Evolutionary conservation across 2,329 filamentous ascomycete species (phyloP).

Genomic region (Colletotrichum trifolii): DNA sequence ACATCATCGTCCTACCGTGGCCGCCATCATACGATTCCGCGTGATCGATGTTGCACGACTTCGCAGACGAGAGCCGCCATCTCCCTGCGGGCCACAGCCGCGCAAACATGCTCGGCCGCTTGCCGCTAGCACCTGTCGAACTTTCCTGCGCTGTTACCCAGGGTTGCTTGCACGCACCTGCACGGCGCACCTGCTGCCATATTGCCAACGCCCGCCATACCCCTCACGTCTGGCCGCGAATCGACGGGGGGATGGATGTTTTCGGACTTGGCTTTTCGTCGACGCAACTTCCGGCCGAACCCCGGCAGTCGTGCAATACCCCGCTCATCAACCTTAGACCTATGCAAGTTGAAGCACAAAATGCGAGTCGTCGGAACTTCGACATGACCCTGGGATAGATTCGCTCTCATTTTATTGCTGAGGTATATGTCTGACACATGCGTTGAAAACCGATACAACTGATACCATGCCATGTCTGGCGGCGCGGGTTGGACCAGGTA

Average conservation of each 20-base stretch:
- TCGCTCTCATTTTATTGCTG: not conserved
- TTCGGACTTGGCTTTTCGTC: constrained; percentile 10
- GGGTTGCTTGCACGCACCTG: constrained; percentile 22
- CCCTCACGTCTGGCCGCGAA: constrained; percentile 30
- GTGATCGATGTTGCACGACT: constrained; percentile 20
- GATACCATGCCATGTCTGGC: no score
- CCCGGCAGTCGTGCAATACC: constrained; percentile 8
- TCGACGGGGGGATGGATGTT: constrained; percentile 25
- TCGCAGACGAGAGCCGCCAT: constrained; percentile 15
- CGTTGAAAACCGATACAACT: no score
- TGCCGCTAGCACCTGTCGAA: constrained; percentile 18
- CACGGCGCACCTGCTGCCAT: constrained; percentile 17
- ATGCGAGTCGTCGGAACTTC: constrained; percentile 21
- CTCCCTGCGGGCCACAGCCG: not conserved
- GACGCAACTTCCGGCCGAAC: constrained; percentile 2
- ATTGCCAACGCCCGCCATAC: constrained; percentile 22
- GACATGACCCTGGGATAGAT: constrained; percentile 18
- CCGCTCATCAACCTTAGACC: constrained; percentile 30
- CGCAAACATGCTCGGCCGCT: constrained; percentile 23
- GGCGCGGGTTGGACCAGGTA: no score
- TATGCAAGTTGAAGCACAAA: constrained; percentile 11
- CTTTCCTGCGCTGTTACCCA: constrained; percentile 24
- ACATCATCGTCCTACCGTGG: constrained; percentile 4
- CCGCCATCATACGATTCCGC: constrained; percentile 26
- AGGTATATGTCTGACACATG: not conserved